Conservation (phyloP, 2,329 filamentous ascomycete genomes). For the Raffaelea arxii region DNA sequence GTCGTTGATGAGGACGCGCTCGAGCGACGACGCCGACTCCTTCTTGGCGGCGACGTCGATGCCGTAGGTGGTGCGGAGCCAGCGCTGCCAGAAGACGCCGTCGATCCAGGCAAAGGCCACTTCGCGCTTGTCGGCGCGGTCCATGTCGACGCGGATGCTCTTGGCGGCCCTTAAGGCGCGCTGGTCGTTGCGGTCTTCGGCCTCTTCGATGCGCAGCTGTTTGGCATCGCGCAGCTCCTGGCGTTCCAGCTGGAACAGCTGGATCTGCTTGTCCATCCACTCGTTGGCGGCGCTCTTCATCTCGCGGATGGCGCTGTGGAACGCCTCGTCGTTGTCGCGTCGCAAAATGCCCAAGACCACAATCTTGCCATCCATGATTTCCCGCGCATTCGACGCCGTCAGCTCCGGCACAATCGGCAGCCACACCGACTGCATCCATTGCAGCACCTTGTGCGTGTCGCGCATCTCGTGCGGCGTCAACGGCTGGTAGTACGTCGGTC, state of each 20-base stretch:
- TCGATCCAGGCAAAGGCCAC: slow-evolving; percentile 97
- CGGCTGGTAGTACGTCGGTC: slow-evolving; percentile 81
- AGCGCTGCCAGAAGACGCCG: slow-evolving; percentile 93
- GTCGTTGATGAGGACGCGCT: slow-evolving; percentile 92
- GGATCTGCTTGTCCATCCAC: slow-evolving; percentile 95
- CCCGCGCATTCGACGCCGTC: slow-evolving; percentile 79
- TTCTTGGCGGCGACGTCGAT: no score
- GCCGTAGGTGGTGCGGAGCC: slow-evolving; percentile 91
- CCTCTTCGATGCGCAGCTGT: slow-evolving; percentile 91
- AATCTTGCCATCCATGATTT: slow-evolving; percentile 90
- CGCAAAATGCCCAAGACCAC: slow-evolving; percentile 90
- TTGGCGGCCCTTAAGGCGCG: slow-evolving; percentile 80
- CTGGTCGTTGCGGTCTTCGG: slow-evolving; percentile 85
- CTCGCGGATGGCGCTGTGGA: slow-evolving; percentile 69
- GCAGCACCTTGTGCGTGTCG: slow-evolving; percentile 67
- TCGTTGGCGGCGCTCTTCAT: slow-evolving; percentile 92
- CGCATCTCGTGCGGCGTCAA: slow-evolving; percentile 88
- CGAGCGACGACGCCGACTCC: slow-evolving; percentile 77
- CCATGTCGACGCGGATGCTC: slow-evolving; percentile 83
- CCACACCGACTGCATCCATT: slow-evolving; percentile 97
- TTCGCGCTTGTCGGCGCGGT: slow-evolving; percentile 75
- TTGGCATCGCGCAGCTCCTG: slow-evolving; percentile 92
- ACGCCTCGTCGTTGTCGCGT: slow-evolving; percentile 69
- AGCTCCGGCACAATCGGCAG: slow-evolving; percentile 91
- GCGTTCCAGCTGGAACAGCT: slow-evolving; percentile 83